These are phyloP conservation scores for Microbotryum silenes-acaulis DNA, from an alignment of 1,284 basidiomycete species.

Conservation along the genomic window DNA sequence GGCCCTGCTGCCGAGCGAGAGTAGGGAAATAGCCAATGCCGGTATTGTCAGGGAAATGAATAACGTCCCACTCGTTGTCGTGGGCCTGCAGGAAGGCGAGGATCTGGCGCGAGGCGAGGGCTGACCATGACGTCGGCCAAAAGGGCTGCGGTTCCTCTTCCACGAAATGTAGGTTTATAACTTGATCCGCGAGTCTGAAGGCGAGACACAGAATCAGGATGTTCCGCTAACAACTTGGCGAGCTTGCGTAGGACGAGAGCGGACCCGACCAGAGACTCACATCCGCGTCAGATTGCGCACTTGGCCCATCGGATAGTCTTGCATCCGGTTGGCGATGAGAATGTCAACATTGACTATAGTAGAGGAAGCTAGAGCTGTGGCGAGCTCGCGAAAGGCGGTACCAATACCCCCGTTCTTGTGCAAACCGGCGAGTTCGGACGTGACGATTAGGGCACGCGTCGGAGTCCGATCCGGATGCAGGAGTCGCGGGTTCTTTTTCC, in stretches of 20 bases:
- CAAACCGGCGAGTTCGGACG: constrained; percentile 25
- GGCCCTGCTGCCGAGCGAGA: constrained; percentile 19
- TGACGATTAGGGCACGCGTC: constrained; percentile 24
- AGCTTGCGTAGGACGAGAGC: too few species aligned
- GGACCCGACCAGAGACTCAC: not conserved
- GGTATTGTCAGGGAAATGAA: constrained; percentile 33
- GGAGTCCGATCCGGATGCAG: not conserved
- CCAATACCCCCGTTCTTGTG: constrained; percentile 32
- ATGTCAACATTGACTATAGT: not conserved
- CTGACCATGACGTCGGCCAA: constrained; percentile 26
- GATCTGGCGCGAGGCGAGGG: constrained; percentile 23
- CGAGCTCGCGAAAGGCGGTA: constrained; percentile 27
- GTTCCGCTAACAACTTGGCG: not conserved
- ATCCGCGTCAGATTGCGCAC: not conserved
- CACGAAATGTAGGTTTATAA: constrained; percentile 19
- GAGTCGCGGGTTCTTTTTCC: not conserved
- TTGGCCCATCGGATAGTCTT: constrained; percentile 7
- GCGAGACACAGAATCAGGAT: not conserved
- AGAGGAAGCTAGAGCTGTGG: constrained; percentile 9
- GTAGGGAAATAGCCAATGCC: constrained; percentile 27
- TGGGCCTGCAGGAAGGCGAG: constrained; percentile 13
- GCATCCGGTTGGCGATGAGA: constrained; percentile 23
- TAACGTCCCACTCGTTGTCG: constrained; percentile 20
- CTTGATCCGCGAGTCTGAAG: constrained; percentile 9
- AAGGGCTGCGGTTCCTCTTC: constrained; percentile 15